A percentile compares a stretch with the other conserved stretches of the same genome.
These are phyloP conservation scores for Aurifilum marmelostoma DNA, from an alignment of 2,329 filamentous ascomycete species.

Conservation along the genomic window DNA sequence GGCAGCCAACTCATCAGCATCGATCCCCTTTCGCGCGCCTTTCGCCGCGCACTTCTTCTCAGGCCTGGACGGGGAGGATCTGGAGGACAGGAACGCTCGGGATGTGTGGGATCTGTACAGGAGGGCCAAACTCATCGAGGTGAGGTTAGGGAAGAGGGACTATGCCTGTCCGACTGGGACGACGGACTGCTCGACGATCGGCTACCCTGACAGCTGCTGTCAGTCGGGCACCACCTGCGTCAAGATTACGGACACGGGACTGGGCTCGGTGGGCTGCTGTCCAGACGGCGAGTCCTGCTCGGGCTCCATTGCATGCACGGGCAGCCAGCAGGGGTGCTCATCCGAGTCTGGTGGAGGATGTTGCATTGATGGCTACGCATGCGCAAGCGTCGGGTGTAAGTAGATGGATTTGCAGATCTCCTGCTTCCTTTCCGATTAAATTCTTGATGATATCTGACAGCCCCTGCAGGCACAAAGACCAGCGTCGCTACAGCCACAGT, in stretches of 20 bases:
- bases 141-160: conserved; percentile 57
- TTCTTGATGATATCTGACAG: too few relatives aligned
- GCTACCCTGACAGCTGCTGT: conserved; percentile 74
- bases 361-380: conserved; percentile 73
- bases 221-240: conserved; percentile 68
- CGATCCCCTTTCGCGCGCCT: conserved; percentile 50
- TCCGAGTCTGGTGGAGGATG: conserved; percentile 72
- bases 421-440: conserved; percentile 19
- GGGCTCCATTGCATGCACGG: conserved; percentile 65
- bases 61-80: conserved; percentile 24
- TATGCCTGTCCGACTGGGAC: conserved; percentile 71
- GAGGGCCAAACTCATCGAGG: conserved; percentile 51
- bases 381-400: conserved; percentile 71
- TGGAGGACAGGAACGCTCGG: neutral
- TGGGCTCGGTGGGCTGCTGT: conserved; percentile 77
- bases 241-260: conserved; percentile 60
- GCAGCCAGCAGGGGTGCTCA: conserved; percentile 65
- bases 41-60: conserved; percentile 52
- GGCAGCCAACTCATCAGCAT: conserved; percentile 39
- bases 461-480: conserved; percentile 43
- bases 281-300: conserved; percentile 66
- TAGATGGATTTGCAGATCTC: conserved; percentile 32
- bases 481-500: conserved; percentile 32
- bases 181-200: conserved; percentile 64
- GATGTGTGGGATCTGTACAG: conserved; percentile 40